Percentiles rank a stretch among this genome's conserved stretches.
Conservation (phyloP, 352 stramenopile genomes). For the Globisporangium abappressorium region DNA sequence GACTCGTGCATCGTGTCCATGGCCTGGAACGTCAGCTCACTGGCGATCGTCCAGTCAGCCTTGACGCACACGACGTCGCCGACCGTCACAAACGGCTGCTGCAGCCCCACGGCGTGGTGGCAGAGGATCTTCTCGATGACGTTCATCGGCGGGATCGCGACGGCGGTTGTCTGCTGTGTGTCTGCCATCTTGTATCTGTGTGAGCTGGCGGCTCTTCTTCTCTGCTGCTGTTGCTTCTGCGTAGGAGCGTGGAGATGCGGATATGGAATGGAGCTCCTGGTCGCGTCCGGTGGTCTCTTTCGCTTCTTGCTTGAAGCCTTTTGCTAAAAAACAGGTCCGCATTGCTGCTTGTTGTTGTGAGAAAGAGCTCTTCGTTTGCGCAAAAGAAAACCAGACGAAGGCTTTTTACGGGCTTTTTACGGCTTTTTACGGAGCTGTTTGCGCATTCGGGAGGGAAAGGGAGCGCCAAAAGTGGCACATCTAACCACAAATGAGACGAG, state of each 20-base stretch:
- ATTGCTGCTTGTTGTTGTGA: not conserved
- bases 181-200: not conserved
- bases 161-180: constrained; percentile 3
- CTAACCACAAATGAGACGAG: constrained; percentile 8
- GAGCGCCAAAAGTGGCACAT: not conserved
- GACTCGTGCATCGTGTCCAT: constrained; percentile 81
- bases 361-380: constrained; percentile 2
- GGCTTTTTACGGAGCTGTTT: constrained; percentile 10
- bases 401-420: constrained; percentile 7
- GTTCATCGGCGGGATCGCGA: constrained; percentile 53
- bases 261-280: not conserved
- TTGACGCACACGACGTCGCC: constrained; percentile 78
- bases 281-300: constrained; percentile 10
- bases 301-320: not conserved
- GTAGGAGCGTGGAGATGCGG: constrained; percentile 12
- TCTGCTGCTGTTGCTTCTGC: constrained; percentile 3
- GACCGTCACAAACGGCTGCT: constrained; percentile 43
- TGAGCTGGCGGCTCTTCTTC: not conserved
- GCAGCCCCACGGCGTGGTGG: constrained; percentile 59
- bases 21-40: constrained; percentile 77
- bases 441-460: constrained; percentile 7
- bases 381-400: not conserved
- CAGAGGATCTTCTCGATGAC: constrained; percentile 87
- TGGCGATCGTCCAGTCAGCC: constrained; percentile 78
- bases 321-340: not conserved